These are phyloP conservation scores for Quercus robur DNA, from an alignment of 306 rosid species.

Conservation along the genomic window DNA sequence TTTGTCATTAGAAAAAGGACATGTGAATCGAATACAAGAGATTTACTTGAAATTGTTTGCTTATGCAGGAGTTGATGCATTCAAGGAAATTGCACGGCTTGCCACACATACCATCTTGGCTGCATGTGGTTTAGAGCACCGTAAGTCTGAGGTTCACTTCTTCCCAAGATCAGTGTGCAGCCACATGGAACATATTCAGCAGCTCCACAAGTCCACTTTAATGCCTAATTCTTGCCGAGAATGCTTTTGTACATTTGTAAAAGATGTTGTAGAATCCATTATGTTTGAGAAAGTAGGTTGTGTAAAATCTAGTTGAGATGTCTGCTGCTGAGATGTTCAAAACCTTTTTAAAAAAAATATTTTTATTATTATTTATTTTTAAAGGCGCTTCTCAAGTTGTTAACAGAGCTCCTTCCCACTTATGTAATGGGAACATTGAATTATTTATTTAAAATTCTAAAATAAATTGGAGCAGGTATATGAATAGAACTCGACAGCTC, in stretches of 20 bases:
- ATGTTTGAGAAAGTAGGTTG: conserved; percentile 35
- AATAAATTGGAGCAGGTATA: no score
- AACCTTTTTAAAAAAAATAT: neutral
- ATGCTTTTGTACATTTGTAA: conserved; percentile 56
- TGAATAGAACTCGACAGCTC: no score
- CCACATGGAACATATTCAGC: conserved; percentile 31
- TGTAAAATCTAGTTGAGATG: conserved; percentile 10
- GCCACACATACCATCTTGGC: conserved; percentile 72
- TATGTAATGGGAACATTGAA: neutral
- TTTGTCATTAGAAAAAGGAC: neutral
- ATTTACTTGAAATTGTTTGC: conserved; percentile 10
- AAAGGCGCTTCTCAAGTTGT: neutral
- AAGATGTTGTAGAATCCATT: conserved; percentile 43
- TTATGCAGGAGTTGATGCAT: conserved; percentile 47
- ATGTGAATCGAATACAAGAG: neutral
- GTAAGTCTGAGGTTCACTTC: conserved; percentile 8
- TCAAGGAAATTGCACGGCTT: conserved; percentile 60
- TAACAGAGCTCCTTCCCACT: neutral
- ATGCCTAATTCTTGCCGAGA: conserved; percentile 58
- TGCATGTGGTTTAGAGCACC: conserved; percentile 51
- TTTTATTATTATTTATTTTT: neutral
- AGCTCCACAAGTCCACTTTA: conserved; percentile 32
- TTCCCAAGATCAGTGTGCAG: conserved; percentile 38
- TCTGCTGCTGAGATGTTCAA: neutral
- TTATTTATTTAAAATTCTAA: no score